A percentile compares a stretch with the other conserved stretches of the same genome.
phyloP scores from a whole-genome alignment of 1,284 basidiomycete species.

The Cystobasidium pallidum region DNA sequence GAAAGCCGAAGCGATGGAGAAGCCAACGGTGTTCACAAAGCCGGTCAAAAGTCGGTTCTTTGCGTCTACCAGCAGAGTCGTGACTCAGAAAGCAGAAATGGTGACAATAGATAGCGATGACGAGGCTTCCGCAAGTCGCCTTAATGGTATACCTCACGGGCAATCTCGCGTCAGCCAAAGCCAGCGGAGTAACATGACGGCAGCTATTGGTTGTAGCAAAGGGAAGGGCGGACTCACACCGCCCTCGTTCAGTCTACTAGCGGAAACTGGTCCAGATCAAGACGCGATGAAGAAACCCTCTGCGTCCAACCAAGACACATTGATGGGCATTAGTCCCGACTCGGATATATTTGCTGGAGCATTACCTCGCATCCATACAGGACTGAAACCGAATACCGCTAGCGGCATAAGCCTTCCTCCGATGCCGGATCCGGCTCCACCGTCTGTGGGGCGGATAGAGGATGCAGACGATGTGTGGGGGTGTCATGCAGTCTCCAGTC shows the following conservation, averaged over 20 bases:
- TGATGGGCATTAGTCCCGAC: background rate
- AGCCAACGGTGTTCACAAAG: background rate
- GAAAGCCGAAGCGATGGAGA: background rate
- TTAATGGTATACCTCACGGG: background rate
- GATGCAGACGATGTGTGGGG: background rate
- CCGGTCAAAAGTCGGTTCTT: constrained; percentile 32
- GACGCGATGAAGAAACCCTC: no score
- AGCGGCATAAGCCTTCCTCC: background rate
- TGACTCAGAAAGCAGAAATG: background rate
- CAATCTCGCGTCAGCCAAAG: no score
- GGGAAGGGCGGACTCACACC: no score
- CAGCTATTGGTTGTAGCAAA: no score
- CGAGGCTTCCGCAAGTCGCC: background rate
- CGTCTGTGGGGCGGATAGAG: background rate
- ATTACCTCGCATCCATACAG: background rate
- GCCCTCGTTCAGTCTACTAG: no score
- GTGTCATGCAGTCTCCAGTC: background rate
- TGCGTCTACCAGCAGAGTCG: background rate
- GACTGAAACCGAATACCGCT: background rate
- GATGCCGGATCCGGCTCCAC: constrained; percentile 1
- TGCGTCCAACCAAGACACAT: no score
- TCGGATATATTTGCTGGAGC: background rate
- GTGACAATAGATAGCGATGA: constrained; percentile 10
- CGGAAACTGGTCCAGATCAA: no score
- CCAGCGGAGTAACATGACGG: no score